Evolutionary conservation across 2,329 filamentous ascomycete species (phyloP), one percentile per base, ranked within the genome.

Genomic region (Lachnellula cervina): DNA sequence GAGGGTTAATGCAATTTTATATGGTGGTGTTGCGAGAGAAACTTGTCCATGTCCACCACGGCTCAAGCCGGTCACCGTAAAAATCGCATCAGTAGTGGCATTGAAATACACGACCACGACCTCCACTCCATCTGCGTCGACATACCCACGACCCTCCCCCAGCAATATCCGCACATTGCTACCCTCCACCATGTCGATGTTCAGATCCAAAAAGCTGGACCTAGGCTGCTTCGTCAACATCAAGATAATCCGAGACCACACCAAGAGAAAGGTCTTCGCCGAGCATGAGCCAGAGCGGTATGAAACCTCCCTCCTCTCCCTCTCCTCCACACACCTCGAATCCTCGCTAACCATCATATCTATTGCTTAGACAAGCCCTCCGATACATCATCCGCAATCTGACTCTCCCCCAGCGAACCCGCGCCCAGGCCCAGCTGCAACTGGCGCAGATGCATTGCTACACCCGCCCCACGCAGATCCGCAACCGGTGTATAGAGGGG

Each of bases 371-470:
- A 74, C 92, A 97, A 88, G 93, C 89, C 16, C 84, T 94, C 42
- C 87, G 89, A 67, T 97, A 97, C 76, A 87, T 96, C 61, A 90
- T 96, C 71, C 90, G 89, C 72, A 99, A 99, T 74, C 94, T 90
- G 34, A 87, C 86, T 1, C 86, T 99, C 3, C 84, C 92, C 1
- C 79, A 85, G 54, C 84, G 92, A 68, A 85, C 88, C 51, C 89
- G 95, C 68, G 90, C 90, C 59, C 89, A 96, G 72, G 94, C 94
- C 43, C 93, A 97, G 77, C 83, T 99, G 55, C 87, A 97, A 75
- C 80, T 99, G 63, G 84, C 88, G 3, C 88, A 96, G 75, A 97
- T 97, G 93, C 92, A 97, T 77, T 86, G 84, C 78, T 97, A 97
- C 75, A 97, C 94, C 37, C 82, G 92, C 59, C 84, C 90, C 56